Base-by-base conservation (phyloP, 2,329 filamentous ascomycete genomes). In the Didymella keratinophila region DNA sequence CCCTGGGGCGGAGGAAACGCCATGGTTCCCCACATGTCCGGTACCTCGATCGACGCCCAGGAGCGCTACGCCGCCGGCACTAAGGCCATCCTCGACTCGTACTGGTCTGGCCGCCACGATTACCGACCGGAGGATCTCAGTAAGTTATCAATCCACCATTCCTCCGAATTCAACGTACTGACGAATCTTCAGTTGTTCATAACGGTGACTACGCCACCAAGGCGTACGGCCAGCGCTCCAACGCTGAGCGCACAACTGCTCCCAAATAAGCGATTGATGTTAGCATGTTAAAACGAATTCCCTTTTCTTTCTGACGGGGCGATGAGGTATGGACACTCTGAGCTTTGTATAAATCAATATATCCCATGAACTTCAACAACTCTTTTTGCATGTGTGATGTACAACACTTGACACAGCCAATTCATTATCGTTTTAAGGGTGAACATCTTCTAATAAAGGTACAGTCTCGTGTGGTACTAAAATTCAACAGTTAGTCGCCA, bases 21-120 rank as follows among this genome's bases (percentile, higher is more conserved):
- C 82, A 99, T 95, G 91, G 93, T 97, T 60, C 92, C 95, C 56
- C 95, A 98, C 88, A 97, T 98, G 92, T 97, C 93, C 12, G 95
- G 95, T 77, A 98, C 94, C 58, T 97, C 93, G n/a, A 89, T 99
- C 76, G 95, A 99, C 77, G 95, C 95, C 59, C 95, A 99, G 86
- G 89, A 74, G 73, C 75, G 75, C 52, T 97, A 97, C 77, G 92
- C 93, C 72, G 84, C 89, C 65, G 93, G 93, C 71, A 90, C 87
- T 79, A 97, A 97, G 90, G 80, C 84, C 67, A 98, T 99, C 76
- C 84, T 99, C 60, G 85, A 94, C 67, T 93, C 89, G 80, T 99
- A 98, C 86, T 91, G 97, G 78, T 87, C 84, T 67, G 93, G 93
- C 71, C 89, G 87, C 76, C 81, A 91, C 76, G 93, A 98, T 83